Evolutionary conservation across 2,329 filamentous ascomycete species (phyloP), one percentile per base, ranked within the genome.

Genomic region (Triangularia setosa): DNA sequence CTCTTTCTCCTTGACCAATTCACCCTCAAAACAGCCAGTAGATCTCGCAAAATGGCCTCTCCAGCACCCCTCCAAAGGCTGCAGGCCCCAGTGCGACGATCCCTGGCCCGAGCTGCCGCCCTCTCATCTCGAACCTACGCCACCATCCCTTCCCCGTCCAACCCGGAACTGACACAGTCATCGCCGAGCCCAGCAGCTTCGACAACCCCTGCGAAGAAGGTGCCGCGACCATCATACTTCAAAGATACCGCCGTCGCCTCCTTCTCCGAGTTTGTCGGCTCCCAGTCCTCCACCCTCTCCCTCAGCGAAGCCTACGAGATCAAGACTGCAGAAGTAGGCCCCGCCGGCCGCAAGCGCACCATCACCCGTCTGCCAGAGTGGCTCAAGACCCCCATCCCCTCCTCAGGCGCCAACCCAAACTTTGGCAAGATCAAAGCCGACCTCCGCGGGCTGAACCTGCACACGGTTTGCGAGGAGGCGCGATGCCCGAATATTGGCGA

Each of bases 391-490:
- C 91, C 93, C 1, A 95, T 99, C 63, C 95, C 75, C 6, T 73
- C 68, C 23, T 72, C 95, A 0, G 87, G 87, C 12, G 89, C 89
- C 67, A 90, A 87, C 75, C 78, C 82, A 64, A 96, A 96, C 79
- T 97, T 90, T 82, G 96, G 96, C 80, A 91, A 92, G 73, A 96
- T 99, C 78, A 97, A 97, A 82, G 88, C 90, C 68, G 95, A 99
- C 77, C 80, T 99, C 69, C 87, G 95, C 35, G 95, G 95, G 0
- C 80, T 99, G 65, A 90, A 91, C 64, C 82, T 99, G 63, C 93
- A 97, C 77, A 99, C 95, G 4, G 95, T 99, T 16, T 99, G 95
- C 78, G 95, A 99, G 79, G 95, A 99, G 80, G 95, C 95, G 1
- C 87, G 93, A 69, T 99, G 95, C 78, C 95, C 95, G 66, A 99